Percentiles rank a stretch among this genome's conserved stretches.
These are phyloP conservation scores for Trichoderma sp. DNA, from an alignment of 2,329 filamentous ascomycete species.

Conservation along the genomic window DNA sequence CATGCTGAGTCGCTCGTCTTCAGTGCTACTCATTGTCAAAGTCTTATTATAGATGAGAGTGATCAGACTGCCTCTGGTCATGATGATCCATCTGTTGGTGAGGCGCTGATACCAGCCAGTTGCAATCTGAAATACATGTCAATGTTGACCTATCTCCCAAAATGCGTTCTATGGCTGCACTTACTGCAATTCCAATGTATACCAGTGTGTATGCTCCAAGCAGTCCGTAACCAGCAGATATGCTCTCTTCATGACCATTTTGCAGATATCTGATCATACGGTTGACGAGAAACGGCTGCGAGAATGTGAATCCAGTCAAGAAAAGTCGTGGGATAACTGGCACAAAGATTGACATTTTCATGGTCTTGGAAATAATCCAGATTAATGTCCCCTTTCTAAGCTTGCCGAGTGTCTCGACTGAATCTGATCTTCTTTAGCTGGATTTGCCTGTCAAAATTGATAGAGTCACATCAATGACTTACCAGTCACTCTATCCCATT, in stretches of 20 bases:
- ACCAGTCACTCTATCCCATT: neutral
- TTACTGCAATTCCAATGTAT: neutral
- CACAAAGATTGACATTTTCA: neutral
- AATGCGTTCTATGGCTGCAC: neutral
- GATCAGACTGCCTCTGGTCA: neutral
- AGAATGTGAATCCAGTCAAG: neutral
- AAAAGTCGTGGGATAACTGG: neutral
- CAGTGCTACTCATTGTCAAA: neutral
- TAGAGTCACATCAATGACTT: neutral
- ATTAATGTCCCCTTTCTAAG: neutral
- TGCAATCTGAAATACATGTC: neutral
- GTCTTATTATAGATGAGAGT: neutral
- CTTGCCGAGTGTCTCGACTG: neutral
- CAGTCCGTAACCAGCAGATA: neutral
- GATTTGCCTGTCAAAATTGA: neutral
- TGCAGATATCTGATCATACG: neutral
- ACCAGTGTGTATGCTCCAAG: neutral
- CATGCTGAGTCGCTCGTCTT: neutral
- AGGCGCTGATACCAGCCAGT: neutral
- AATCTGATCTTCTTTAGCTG: neutral
- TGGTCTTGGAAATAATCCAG: neutral
- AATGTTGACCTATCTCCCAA: neutral
- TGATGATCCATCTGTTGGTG: neutral
- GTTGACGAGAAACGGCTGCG: neutral
- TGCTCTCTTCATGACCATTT: neutral